phyloP scores from a whole-genome alignment of 208 protist genomes.

The Dictyostelium gargantuum region DNA sequence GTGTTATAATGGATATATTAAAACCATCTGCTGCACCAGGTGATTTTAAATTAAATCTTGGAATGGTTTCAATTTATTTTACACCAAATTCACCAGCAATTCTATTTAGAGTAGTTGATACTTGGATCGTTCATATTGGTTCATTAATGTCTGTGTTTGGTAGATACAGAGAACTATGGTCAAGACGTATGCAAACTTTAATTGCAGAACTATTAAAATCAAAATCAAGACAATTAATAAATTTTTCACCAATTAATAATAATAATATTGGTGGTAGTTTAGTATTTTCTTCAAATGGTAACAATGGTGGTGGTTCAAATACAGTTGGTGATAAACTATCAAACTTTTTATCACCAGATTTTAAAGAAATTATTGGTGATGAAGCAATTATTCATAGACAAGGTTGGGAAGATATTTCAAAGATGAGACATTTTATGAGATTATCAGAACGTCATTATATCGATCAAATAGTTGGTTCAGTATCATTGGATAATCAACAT shows the following conservation, averaged over 20 bases:
- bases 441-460: not conserved
- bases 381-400: slow-evolving; percentile 45
- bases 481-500: not conserved
- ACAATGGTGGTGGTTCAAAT: not conserved
- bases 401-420: slow-evolving; percentile 40
- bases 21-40: not conserved
- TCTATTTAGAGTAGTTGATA: slow-evolving; percentile 32
- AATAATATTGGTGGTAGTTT: too few relatives aligned
- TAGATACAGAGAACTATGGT: slow-evolving; percentile 30
- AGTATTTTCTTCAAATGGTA: not conserved
- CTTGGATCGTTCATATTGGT: slow-evolving; percentile 20
- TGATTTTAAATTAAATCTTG: not conserved
- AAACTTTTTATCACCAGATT: slow-evolving; percentile 48
- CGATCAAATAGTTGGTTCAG: not conserved
- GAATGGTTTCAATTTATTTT: not conserved
- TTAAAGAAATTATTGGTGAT: slow-evolving; percentile 64
- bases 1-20: not conserved
- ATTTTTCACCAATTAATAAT: not conserved
- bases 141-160: slow-evolving; percentile 16
- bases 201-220: slow-evolving; percentile 17
- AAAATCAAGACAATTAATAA: not conserved
- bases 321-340: not conserved
- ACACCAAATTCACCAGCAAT: slow-evolving; percentile 32
- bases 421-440: slow-evolving; percentile 11
- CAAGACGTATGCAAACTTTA: slow-evolving; percentile 8